Evolutionary conservation across 139 green algal genomes (phyloP), one percentile per base, ranked within the genome.

Genomic region (Chlamydomonas sp.): DNA sequence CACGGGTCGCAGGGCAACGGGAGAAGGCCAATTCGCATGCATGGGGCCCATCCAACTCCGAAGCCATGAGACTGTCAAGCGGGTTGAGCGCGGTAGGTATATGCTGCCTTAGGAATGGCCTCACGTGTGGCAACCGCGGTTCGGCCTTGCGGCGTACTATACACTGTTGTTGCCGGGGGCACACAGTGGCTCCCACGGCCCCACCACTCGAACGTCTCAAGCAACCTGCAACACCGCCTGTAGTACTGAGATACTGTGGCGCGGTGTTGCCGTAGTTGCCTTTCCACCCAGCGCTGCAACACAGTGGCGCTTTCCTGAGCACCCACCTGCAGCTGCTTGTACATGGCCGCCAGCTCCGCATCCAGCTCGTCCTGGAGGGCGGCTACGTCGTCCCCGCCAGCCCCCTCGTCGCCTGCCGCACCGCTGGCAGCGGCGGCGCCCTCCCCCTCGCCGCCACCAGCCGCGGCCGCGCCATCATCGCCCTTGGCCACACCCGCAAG

Each of bases 281-380:
- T 5, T 8, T 58, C 4, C 60, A 20, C n/a, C 7, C n/a, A 78
- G 59, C 16, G 31, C 10, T 3, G 31, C 72, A 5, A 12, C 10
- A 18, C 49, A 31, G 15, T 20, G 2, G 2, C 74, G 49, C 8
- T 63, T 49, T n/a, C 5, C 31, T 10, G 3, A 31, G 5, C 10
- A 4, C 80, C 12, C 17, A 88, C 84, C 84, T 88, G 75, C 75
- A 88, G 74, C 75, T 88, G 84, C 84, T 83, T 61, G 20, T 78
- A 64, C 84, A 88, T 88, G 9, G 76, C 57, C 0, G 79, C 83
- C 68, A 93, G 86, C 57, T 93, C 90, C 1, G 76, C 63, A 31
- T 93, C 90, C 84, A 93, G 84, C 68, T 91, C 83, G 58, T 87
- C 79, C 79, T 93, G 90, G 67, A 93, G 80, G 74, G 49, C 74